Conservation (phyloP, 768 basidiomycete species). For the Boletus barrowsii region DNA sequence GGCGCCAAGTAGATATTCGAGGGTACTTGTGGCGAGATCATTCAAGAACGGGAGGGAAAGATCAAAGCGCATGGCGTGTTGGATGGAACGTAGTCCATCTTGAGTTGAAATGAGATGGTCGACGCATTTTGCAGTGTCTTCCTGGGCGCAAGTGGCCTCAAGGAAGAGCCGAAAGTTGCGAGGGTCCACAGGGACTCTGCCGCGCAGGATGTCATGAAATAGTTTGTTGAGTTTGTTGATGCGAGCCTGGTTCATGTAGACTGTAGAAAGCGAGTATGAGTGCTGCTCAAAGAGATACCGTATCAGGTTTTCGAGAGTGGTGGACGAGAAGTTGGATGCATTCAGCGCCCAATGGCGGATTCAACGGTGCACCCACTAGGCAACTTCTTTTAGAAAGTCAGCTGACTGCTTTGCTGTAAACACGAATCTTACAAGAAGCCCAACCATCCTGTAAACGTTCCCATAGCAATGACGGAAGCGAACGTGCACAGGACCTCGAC, state of each 20-base stretch:
- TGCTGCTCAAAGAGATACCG: no score
- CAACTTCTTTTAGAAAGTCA: no score
- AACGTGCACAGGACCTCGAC: background rate
- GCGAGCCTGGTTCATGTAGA: slow-evolving; percentile 18
- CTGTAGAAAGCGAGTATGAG: no score
- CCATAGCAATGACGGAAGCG: no score
- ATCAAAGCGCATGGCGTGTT: slow-evolving; percentile 42
- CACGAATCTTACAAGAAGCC: no score
- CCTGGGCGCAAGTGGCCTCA: slow-evolving; percentile 43
- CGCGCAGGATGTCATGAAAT: slow-evolving; percentile 34
- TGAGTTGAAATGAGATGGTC: slow-evolving; percentile 35
- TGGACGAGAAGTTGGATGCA: no score
- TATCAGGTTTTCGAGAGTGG: no score
- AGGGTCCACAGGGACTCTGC: slow-evolving; percentile 25
- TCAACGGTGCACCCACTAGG: no score
- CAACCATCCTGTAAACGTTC: background rate
- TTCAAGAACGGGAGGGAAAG: slow-evolving; percentile 43
- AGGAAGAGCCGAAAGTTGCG: slow-evolving; percentile 37
- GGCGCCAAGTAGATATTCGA: slow-evolving; percentile 40
- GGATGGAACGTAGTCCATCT: slow-evolving; percentile 39
- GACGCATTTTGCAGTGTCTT: slow-evolving; percentile 39
- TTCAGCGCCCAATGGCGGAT: no score
- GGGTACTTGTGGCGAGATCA: slow-evolving; percentile 34
- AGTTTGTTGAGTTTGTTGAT: slow-evolving; percentile 32
- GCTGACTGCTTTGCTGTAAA: no score